Conservation (phyloP, 2,329 filamentous ascomycete species). For the Didymella arachidicola region DNA sequence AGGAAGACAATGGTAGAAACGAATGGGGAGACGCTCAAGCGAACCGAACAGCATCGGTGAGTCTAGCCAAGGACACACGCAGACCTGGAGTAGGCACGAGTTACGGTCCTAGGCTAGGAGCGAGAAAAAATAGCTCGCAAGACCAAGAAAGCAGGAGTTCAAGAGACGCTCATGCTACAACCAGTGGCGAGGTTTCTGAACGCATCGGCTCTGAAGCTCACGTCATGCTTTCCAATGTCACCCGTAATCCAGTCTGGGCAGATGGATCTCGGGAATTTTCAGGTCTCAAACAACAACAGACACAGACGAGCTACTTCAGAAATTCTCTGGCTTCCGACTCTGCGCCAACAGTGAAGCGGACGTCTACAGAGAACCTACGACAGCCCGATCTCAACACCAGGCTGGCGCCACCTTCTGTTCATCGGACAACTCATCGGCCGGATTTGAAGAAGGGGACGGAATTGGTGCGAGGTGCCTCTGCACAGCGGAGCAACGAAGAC, state of each 20-base stretch:
- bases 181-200: not conserved
- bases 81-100: constrained; percentile 6
- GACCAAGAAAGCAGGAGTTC: not conserved
- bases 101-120: not conserved
- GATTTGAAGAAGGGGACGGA: not conserved
- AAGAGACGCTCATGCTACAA: not conserved
- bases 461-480: not conserved
- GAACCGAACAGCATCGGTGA: not conserved
- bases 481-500: not conserved
- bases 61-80: not conserved
- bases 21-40: not conserved
- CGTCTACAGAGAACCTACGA: too few relatives aligned
- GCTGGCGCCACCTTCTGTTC: not conserved
- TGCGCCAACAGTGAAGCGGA: not conserved
- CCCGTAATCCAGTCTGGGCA: not conserved
- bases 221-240: too few relatives aligned
- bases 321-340: too few relatives aligned
- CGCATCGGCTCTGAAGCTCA: not conserved
- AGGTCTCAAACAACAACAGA: not conserved
- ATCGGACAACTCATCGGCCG: not conserved
- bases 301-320: not conserved
- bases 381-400: not conserved
- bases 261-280: not conserved
- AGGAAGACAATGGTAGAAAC: not conserved
- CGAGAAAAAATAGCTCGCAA: not conserved